Conservation (phyloP, 345 rosid species). For the Sonneratia caseolaris region DNA sequence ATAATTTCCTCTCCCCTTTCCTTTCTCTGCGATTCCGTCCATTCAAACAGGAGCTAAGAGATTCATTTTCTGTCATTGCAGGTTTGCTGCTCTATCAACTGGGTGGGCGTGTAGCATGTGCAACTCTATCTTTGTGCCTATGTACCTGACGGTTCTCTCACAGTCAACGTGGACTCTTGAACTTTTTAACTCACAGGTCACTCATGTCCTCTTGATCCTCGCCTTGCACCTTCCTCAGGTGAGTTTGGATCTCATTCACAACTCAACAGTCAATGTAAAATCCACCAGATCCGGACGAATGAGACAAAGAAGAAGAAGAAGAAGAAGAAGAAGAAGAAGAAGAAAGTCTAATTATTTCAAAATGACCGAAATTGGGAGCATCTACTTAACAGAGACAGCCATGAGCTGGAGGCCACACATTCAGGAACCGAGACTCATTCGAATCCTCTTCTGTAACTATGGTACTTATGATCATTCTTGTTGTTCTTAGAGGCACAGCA, state of each 20-base stretch:
- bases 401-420: neutral
- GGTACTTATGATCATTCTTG: neutral
- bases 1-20: no score
- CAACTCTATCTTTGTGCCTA: conserved; percentile 66
- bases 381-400: neutral
- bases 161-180: conserved; percentile 94
- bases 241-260: conserved; percentile 8
- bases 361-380: neutral
- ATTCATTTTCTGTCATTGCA: conserved; percentile 19
- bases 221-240: conserved; percentile 81
- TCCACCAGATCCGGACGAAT: neutral
- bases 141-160: conserved; percentile 56
- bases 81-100: conserved; percentile 63
- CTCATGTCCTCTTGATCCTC: conserved; percentile 63
- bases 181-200: conserved; percentile 78
- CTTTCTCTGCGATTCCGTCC: no score
- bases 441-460: neutral
- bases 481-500: conserved; percentile 24
- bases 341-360: neutral
- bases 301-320: neutral
- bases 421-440: neutral
- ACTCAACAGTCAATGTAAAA: neutral
- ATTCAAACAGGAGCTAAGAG: no score
- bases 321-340: no score
- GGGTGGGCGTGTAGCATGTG: conserved; percentile 52